Evolutionary conservation across 129 eudicot species (phyloP), one percentile per base, ranked within the genome.

Genomic region (carrot (Daucus carota)): DNA sequence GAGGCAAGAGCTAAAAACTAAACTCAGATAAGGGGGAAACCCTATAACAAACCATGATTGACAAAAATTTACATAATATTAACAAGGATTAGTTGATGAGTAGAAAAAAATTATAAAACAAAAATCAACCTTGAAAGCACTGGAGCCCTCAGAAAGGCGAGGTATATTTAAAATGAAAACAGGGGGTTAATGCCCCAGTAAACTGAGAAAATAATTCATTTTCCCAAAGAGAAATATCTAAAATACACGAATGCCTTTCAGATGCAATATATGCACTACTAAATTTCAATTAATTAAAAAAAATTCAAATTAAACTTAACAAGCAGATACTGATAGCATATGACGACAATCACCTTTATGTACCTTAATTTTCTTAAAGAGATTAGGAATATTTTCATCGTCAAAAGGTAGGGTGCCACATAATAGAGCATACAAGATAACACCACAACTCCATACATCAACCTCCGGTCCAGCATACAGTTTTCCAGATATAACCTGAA

Each of bases 401-500:
- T 93, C 98, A 84, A 93, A 93, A 50, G 98, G 98, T 70, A 93
- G 93, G 65, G 98, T 93, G 41, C 98, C 98, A 84, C 98, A 93
- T 65, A 93, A 95, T 70, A 93, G 98, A 47, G 98, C 98, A 80
- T 93, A 93, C 80, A 93, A 86, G 80, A 93, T 93, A 78, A 93
- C 98, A 75, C 98, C 98, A 77, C 98, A 93, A 86, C 98, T 93
- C 98, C 98, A 93, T 68, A 93, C 96, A 76, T 90, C 98, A 66
- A 93, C 98, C 83, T 93, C 98, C 18, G 98, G 98, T 34, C 98
- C 98, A 80, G 98, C 98, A 76, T 93, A 93, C 76, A 93, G 70
- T 78, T 93, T 93, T 67, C 98, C 98, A 79, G 98, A 93, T 80
- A 90, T 90, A 81, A 93, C 98, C 98, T 93, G 74, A 6, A 74